A percentile compares a stretch with the other conserved stretches of the same genome.
phyloP scores from a whole-genome alignment of 2,329 filamentous ascomycete species.

The Rhynchosporium graminicola region DNA sequence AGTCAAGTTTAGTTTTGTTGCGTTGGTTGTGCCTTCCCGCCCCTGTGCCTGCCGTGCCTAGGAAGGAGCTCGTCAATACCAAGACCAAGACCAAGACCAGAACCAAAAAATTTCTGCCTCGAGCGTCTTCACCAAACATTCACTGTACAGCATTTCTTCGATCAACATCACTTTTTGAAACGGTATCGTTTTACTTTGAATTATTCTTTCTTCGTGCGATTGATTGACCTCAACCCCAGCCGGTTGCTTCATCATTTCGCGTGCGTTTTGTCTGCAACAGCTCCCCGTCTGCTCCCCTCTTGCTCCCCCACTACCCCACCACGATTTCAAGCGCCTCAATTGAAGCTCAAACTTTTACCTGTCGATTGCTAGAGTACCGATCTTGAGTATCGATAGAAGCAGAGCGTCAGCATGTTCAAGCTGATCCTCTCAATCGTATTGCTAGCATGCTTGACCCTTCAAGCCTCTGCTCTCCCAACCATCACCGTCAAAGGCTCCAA shows the following conservation, averaged over 20 bases:
- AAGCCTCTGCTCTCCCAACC: constrained; percentile 25
- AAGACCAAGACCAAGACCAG: background rate
- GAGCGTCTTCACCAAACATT: background rate
- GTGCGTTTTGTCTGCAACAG: background rate
- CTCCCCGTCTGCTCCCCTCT: background rate
- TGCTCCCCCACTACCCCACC: no score
- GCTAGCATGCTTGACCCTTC: constrained; percentile 22
- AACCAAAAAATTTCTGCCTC: background rate
- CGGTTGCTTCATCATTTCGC: background rate
- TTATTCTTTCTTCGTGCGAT: constrained; percentile 11
- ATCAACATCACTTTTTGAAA: constrained; percentile 12
- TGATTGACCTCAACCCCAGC: no score
- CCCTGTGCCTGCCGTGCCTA: background rate
- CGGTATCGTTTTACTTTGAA: constrained; percentile 3
- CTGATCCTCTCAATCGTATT: constrained; percentile 20
- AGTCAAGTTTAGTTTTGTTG: background rate
- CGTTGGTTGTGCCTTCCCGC: background rate
- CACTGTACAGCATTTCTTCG: background rate
- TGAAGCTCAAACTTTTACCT: background rate
- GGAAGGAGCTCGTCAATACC: background rate
- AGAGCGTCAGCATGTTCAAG: constrained; percentile 25
- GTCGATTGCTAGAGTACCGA: background rate
- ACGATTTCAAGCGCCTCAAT: background rate
- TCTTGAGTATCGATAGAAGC: constrained; percentile 3
- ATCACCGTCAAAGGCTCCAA: constrained; percentile 38